phyloP scores from a whole-genome alignment of 2,329 filamentous ascomycete species.

The Stagonosporopsis cucurbitacearum region DNA sequence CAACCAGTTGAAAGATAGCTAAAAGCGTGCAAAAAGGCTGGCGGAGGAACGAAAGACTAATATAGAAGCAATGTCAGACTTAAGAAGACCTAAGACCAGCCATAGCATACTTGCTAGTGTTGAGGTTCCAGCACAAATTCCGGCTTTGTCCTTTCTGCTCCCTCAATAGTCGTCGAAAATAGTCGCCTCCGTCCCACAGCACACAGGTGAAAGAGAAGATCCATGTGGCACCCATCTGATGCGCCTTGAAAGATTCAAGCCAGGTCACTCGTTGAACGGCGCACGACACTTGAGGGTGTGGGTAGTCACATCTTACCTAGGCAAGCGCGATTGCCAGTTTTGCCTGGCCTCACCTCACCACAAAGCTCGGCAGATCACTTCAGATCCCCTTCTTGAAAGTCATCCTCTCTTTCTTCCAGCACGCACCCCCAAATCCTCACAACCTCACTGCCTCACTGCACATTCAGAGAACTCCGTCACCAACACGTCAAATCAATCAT shows the following conservation, averaged over 20 bases:
- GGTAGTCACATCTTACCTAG: not conserved
- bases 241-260: too few species aligned
- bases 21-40: not conserved
- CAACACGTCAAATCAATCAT: slow-evolving; percentile 6
- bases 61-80: not conserved
- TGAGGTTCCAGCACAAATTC: not conserved
- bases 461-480: not conserved
- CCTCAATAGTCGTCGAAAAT: not conserved
- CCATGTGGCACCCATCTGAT: not conserved
- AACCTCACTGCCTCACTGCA: not conserved
- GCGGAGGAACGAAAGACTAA: not conserved
- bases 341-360: slow-evolving; percentile 15
- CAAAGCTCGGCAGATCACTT: not conserved
- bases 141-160: not conserved
- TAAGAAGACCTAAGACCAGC: not conserved
- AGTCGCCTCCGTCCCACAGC: not conserved
- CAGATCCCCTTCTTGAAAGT: too few species aligned
- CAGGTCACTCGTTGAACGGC: not conserved
- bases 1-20: not conserved
- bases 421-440: not conserved
- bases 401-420: not conserved
- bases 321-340: slow-evolving; percentile 17
- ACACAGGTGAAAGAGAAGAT: not conserved
- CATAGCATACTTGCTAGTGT: not conserved
- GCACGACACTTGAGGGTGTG: not conserved